These are phyloP conservation scores for Petunia axillaris DNA, from an alignment of 257 asterid genomes.

Conservation along the genomic window DNA sequence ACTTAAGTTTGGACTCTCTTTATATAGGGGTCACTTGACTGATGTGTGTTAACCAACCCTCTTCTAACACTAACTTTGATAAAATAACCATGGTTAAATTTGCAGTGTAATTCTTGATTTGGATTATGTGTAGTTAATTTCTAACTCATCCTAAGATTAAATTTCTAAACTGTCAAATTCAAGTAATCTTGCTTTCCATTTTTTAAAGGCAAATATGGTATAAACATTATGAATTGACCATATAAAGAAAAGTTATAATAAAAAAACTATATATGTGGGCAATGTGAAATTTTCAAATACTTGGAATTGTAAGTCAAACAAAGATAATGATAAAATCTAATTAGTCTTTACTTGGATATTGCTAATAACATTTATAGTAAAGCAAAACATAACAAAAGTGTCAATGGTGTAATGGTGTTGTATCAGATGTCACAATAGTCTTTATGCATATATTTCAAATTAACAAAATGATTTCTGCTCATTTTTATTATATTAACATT, in stretches of 20 bases:
- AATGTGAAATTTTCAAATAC: slow-evolving; percentile 1
- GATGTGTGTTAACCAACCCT: not conserved
- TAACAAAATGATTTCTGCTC: not conserved
- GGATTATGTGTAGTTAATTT: not conserved
- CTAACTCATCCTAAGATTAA: not conserved
- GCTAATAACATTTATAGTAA: not conserved
- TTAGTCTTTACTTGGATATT: not conserved
- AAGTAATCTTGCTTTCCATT: not conserved
- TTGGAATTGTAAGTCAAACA: slow-evolving; percentile 6
- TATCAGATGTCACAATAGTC: not conserved
- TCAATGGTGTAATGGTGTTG: not conserved
- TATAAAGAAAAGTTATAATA: not conserved
- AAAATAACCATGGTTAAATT: not conserved
- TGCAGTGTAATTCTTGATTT: not conserved
- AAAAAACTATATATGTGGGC: not conserved
- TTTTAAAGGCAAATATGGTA: not conserved
- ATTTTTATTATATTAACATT: too few species aligned
- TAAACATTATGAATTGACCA: not conserved
- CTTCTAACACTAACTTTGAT: not conserved
- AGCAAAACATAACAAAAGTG: not conserved
- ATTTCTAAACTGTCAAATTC: not conserved
- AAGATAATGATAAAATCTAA: not conserved
- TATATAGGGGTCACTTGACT: slow-evolving; percentile 16
- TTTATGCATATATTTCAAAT: not conserved
- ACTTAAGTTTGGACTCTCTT: not conserved